phyloP scores from a whole-genome alignment of 148 eudicot species.

The Nyssa sinensis region DNA sequence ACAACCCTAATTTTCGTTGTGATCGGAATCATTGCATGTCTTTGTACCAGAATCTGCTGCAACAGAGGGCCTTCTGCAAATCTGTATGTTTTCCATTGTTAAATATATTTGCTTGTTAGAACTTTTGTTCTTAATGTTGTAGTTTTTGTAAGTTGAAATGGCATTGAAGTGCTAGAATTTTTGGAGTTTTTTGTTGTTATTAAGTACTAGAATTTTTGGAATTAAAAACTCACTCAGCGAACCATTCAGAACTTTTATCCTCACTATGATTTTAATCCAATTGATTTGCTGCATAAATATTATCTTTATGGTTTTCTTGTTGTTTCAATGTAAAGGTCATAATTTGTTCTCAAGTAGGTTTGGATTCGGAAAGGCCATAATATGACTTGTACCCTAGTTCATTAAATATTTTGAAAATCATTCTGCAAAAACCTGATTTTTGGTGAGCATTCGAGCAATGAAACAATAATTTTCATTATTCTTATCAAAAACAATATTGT shows the following conservation, averaged over 20 bases:
- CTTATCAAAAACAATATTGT: neutral
- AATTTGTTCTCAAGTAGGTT: too few relatives aligned
- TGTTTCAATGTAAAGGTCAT: too few relatives aligned
- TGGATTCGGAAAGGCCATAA: too few relatives aligned
- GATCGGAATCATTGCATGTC: constrained; percentile 69
- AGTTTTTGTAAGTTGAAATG: too few relatives aligned
- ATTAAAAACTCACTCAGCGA: neutral
- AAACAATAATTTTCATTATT: too few relatives aligned
- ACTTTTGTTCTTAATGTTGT: neutral
- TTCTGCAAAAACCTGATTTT: neutral
- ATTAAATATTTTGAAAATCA: too few relatives aligned
- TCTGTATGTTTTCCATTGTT: constrained; percentile 49
- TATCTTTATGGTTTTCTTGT: too few relatives aligned
- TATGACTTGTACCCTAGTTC: neutral
- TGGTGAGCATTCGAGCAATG: too few relatives aligned
- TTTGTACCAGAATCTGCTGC: constrained; percentile 82
- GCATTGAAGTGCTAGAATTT: neutral
- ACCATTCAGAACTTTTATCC: neutral
- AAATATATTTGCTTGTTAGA: neutral
- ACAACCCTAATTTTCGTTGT: constrained; percentile 71
- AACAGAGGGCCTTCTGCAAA: constrained; percentile 87
- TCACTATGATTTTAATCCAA: neutral
- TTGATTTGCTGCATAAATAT: neutral
- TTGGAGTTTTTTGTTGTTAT: too few relatives aligned
- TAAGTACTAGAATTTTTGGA: too few relatives aligned